A percentile compares a stretch with the other conserved stretches of the same genome.
Evolutionary conservation across 352 stramenopile genomes (phyloP).

Genomic region (Thalassiosira mediterranea): DNA sequence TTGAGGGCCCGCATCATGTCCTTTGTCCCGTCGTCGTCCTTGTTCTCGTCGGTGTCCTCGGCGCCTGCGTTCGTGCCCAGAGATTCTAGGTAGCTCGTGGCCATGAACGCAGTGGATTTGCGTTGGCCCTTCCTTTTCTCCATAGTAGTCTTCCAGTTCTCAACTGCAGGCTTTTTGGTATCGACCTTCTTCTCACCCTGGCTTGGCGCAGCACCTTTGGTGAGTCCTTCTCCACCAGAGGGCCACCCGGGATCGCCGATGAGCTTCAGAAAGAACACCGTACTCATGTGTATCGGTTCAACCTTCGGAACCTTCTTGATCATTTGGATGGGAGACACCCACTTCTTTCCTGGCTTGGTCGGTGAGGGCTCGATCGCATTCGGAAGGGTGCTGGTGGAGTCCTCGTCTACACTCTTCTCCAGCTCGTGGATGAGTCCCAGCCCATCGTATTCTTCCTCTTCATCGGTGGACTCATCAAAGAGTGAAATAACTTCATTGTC

Average conservation of each 20-base stretch:
- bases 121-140: conserved; percentile 3
- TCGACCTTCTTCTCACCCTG: background rate
- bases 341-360: conserved; percentile 10
- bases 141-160: conserved; percentile 5
- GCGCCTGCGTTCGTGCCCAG: background rate
- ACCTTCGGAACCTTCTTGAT: conserved; percentile 27
- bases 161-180: background rate
- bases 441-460: too few relatives aligned
- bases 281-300: conserved; percentile 4
- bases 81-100: conserved; percentile 15
- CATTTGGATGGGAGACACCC: conserved; percentile 17
- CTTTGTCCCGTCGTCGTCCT: background rate
- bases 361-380: conserved; percentile 4
- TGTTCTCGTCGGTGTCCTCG: conserved; percentile 4
- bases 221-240: background rate
- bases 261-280: conserved; percentile 14
- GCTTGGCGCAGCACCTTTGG: background rate
- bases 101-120: conserved; percentile 13
- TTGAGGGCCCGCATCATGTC: conserved; percentile 1
- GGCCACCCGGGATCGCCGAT: conserved; percentile 2
- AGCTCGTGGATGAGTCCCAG: background rate
- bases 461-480: too few relatives aligned
- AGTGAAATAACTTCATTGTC: too few relatives aligned
- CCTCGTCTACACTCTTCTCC: background rate
- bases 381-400: background rate